These are phyloP conservation scores for Quercus lobata DNA, from an alignment of 331 rosid species.

Conservation along the genomic window DNA sequence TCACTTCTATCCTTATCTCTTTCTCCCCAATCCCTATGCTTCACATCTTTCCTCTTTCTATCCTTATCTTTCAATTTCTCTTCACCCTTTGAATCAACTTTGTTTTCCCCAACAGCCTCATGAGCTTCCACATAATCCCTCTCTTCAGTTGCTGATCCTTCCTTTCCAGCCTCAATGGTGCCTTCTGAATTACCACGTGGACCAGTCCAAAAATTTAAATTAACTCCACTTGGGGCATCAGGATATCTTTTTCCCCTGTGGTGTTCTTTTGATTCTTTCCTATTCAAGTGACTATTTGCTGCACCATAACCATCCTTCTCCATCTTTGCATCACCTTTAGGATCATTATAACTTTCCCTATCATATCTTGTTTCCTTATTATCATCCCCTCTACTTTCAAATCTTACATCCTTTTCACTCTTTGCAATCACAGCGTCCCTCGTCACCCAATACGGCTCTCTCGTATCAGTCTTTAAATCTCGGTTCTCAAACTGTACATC, in stretches of 20 bases:
- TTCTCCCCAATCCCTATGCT: slow-evolving; percentile 86
- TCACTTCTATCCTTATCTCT: slow-evolving; percentile 89
- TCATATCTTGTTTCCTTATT: slow-evolving; percentile 63
- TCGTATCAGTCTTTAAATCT: slow-evolving; percentile 55
- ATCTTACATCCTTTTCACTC: slow-evolving; percentile 65
- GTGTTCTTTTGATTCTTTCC: slow-evolving; percentile 82
- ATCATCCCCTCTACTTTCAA: slow-evolving; percentile 60
- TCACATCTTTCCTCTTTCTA: slow-evolving; percentile 75
- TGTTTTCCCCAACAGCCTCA: slow-evolving; percentile 83
- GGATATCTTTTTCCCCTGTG: slow-evolving; percentile 68
- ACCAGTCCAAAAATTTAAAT: slow-evolving; percentile 50
- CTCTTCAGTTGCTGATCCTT: slow-evolving; percentile 45
- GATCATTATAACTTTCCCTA: slow-evolving; percentile 55
- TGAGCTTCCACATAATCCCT: slow-evolving; percentile 59
- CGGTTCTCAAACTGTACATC: slow-evolving; percentile 76
- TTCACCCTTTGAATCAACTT: slow-evolving; percentile 71
- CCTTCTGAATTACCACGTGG: slow-evolving; percentile 53
- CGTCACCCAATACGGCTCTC: slow-evolving; percentile 49
- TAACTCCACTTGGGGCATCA: slow-evolving; percentile 47
- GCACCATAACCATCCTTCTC: slow-evolving; percentile 57
- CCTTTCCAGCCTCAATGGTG: slow-evolving; percentile 59
- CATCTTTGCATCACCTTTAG: slow-evolving; percentile 50
- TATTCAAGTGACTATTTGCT: slow-evolving; percentile 46
- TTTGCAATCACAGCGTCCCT: slow-evolving; percentile 69
- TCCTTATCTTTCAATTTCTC: slow-evolving; percentile 83